These are phyloP conservation scores for Ploettnerulaceae sp. DNA, from an alignment of 2,329 filamentous ascomycete genomes.

Conservation along the genomic window DNA sequence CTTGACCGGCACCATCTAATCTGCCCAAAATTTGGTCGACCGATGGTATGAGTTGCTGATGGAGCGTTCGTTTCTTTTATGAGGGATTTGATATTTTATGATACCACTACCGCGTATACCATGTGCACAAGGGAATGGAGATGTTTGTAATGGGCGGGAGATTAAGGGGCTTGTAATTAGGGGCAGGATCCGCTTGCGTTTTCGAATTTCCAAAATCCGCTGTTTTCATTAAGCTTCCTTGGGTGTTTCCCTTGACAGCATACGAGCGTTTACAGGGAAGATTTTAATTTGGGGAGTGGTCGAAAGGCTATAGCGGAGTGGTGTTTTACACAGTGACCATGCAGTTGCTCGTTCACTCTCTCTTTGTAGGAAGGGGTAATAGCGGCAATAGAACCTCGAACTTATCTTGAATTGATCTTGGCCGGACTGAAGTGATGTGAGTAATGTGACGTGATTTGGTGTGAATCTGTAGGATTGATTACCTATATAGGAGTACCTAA, in stretches of 20 bases:
- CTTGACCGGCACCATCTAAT: slow-evolving; percentile 19
- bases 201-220: slow-evolving; percentile 7
- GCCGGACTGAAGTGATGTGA: neutral
- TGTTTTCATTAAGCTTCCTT: slow-evolving; percentile 11
- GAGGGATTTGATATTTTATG: slow-evolving; percentile 18
- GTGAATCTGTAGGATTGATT: too few species aligned
- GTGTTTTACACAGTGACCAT: too few species aligned
- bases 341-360: too few species aligned
- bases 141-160: neutral
- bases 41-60: neutral
- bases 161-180: neutral
- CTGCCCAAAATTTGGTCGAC: neutral
- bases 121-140: neutral
- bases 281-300: neutral
- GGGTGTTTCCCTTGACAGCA: slow-evolving; percentile 3
- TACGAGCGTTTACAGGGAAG: neutral
- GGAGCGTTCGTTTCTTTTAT: slow-evolving; percentile 10
- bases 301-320: neutral
- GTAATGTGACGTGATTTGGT: neutral
- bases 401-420: neutral
- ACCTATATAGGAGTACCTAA: too few species aligned
- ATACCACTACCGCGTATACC: slow-evolving; percentile 24
- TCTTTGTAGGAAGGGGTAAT: slow-evolving; percentile 7
- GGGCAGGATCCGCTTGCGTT: neutral
- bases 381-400: slow-evolving; percentile 3